Evolutionary conservation across 75 land plant species (phyloP).

Genomic region (Isoetes taiwanensis): DNA sequence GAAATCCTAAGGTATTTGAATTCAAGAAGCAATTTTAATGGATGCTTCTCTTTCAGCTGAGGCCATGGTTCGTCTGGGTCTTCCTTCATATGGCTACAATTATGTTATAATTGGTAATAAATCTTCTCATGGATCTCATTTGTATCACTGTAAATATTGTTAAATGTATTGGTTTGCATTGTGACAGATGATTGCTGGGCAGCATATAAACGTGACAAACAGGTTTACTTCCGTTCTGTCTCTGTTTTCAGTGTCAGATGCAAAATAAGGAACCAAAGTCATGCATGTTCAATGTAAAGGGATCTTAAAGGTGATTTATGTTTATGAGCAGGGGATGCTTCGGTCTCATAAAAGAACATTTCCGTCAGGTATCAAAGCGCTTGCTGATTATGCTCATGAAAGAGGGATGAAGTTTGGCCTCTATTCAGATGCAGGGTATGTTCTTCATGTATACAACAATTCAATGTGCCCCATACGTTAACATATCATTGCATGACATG

Average conservation of each 20-base stretch:
- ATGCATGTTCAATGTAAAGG: too few relatives aligned
- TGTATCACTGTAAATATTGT: background rate
- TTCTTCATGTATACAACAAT: too few relatives aligned
- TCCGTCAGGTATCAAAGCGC: conserved; percentile 5
- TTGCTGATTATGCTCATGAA: conserved; percentile 3
- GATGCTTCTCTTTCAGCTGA: background rate
- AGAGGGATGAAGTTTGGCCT: conserved; percentile 1
- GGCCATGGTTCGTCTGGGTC: background rate
- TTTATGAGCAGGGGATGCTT: background rate
- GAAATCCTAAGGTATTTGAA: too few relatives aligned
- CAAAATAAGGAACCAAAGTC: too few relatives aligned
- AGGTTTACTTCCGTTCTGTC: too few relatives aligned
- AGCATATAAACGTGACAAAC: conserved; percentile 1
- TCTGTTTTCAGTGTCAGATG: too few relatives aligned
- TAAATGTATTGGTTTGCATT: background rate
- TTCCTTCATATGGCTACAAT: background rate
- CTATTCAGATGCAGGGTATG: conserved; percentile 6
- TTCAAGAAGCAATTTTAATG: too few relatives aligned
- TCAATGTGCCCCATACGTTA: too few relatives aligned
- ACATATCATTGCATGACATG: too few relatives aligned
- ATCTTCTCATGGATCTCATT: too few relatives aligned
- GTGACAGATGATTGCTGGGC: conserved; percentile 5
- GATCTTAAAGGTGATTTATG: background rate
- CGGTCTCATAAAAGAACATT: background rate
- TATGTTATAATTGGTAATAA: conserved; percentile 1